Evolutionary conservation across 768 basidiomycete genomes (phyloP), one percentile per base, ranked within the genome.

Genomic region (Nidularia pulvinata): DNA sequence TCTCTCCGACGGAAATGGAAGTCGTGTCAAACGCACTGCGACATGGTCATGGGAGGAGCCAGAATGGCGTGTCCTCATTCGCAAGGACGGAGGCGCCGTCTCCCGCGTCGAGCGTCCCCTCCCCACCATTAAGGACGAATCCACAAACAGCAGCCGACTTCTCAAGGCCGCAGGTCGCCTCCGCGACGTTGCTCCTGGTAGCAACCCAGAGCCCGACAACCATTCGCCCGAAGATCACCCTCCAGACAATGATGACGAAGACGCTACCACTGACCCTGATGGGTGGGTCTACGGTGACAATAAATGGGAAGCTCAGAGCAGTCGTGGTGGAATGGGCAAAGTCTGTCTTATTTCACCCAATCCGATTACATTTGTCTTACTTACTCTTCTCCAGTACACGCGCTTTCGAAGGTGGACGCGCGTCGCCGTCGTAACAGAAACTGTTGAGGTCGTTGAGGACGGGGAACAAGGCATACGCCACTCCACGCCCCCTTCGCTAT

Each of bases 271-370:
- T 1, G 95, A 98, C 64, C 65, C 77, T 3, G 93, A 95, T 55
- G 95, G 95, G 4, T 98, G 95, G 95, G 81, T 94, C 5, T 97
- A 94, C 62, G 89, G 86, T 2, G 95, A 95, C 60, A 98, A 98
- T 67, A 96, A 97, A 66, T 98, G 95, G 95, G 94, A 97, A 64
- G 79, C 74, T 16, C 76, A 81, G 45, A 86, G 84, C 51, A 74
- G 75, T 52, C 89, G 86, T 59, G 91, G 92, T 47, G 92, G 93
- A 5, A 82, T 95, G 72, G 90, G 94, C 67, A 95, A 95, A 76
- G 87, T 86, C 42, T 43, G 72, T 61, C 35, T 30, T n/a, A n/a
- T n/a, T n/a, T n/a, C n/a, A n/a, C n/a, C n/a, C n/a, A n/a, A n/a
- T n/a, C n/a, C n/a, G n/a, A n/a, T n/a, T n/a, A n/a, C n/a, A n/a